Conservation (phyloP, 768 basidiomycete genomes). For the Steccherinum ochraceum region DNA sequence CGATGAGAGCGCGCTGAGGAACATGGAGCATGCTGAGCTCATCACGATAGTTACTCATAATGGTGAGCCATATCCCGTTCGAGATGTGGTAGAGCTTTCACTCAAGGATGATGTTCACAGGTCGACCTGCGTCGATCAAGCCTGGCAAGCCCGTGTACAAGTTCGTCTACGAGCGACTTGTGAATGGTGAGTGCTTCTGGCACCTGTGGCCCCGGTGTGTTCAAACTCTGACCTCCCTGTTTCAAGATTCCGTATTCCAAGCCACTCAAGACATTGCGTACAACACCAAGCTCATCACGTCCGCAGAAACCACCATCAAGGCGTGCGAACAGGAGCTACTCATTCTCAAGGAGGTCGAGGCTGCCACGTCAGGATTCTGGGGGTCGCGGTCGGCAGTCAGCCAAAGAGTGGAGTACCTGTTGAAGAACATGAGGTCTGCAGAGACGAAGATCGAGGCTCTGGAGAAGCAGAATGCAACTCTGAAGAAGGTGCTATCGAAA, state of each 20-base stretch:
- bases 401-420: conserved; percentile 58
- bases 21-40: conserved; percentile 85
- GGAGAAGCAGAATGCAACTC: conserved; percentile 63
- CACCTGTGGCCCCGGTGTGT: background rate
- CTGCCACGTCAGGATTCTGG: conserved; percentile 39
- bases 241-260: conserved; percentile 65
- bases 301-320: conserved; percentile 57
- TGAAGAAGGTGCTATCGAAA: conserved; percentile 54
- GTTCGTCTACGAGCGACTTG: conserved; percentile 79
- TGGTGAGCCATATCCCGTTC: conserved; percentile 33
- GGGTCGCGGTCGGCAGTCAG: conserved; percentile 43
- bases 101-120: conserved; percentile 28
- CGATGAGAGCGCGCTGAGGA: conserved; percentile 73
- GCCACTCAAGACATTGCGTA: conserved; percentile 77
- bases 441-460: conserved; percentile 61
- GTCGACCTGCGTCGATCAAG: conserved; percentile 75
- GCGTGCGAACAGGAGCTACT: conserved; percentile 73
- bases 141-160: conserved; percentile 90
- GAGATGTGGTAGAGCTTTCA: background rate
- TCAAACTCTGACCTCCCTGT: conserved; percentile 3
- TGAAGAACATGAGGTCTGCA: conserved; percentile 68
- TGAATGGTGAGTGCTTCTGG: conserved; percentile 51
- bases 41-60: conserved; percentile 75
- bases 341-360: conserved; percentile 58
- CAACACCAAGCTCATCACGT: conserved; percentile 59